These are phyloP conservation scores for carrot (Daucus carota) DNA, from an alignment of 129 eudicot species.

Conservation along the genomic window DNA sequence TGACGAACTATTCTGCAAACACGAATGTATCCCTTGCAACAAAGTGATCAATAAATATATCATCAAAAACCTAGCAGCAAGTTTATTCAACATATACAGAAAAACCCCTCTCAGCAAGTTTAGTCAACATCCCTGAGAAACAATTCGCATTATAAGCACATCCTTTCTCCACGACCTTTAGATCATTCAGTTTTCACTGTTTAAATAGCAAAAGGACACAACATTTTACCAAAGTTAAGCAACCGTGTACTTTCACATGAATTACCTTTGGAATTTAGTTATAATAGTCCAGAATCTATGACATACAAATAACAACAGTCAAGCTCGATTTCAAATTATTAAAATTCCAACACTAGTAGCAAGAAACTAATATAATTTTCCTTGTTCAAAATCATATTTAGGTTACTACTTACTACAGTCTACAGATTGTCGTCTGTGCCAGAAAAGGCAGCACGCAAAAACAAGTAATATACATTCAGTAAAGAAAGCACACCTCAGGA, in stretches of 20 bases:
- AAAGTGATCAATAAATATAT: not conserved
- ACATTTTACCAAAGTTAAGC: not conserved
- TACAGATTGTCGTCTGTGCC: not conserved
- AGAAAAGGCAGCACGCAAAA: not conserved
- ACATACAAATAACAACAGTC: not conserved
- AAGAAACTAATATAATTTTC: not conserved
- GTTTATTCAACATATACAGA: not conserved
- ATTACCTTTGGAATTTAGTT: not conserved
- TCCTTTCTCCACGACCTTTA: not conserved
- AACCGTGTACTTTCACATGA: not conserved
- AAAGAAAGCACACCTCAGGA: slow-evolving; percentile 74
- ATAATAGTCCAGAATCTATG: not conserved
- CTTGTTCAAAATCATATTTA: not conserved
- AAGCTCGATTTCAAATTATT: not conserved
- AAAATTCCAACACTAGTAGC: not conserved
- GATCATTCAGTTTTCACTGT: not conserved
- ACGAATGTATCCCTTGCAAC: not conserved
- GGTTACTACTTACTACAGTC: too few relatives aligned
- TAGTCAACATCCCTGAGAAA: not conserved
- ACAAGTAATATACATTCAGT: slow-evolving; percentile 1
- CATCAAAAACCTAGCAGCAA: not conserved
- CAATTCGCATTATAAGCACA: not conserved
- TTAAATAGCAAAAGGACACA: not conserved
- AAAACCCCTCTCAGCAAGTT: not conserved
- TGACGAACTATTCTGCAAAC: not conserved